Evolutionary conservation across 2,329 filamentous ascomycete species (phyloP).

Genomic region (Myriangium duriaei): DNA sequence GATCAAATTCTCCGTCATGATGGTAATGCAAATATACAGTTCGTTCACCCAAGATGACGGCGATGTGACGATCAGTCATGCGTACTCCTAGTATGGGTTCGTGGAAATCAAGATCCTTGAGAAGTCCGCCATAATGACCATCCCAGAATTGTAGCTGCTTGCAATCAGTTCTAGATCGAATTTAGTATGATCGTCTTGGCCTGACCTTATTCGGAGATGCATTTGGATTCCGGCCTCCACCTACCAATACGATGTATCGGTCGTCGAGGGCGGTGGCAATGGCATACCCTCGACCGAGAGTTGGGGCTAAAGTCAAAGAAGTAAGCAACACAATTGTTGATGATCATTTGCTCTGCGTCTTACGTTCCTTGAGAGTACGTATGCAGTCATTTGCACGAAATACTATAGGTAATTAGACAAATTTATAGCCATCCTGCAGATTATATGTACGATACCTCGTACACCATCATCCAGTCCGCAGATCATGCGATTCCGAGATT

Average conservation of each 20-base stretch:
- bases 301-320: constrained; percentile 6
- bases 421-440: not conserved
- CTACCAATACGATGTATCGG: constrained; percentile 69
- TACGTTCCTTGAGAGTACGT: constrained; percentile 18
- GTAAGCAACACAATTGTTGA: not conserved
- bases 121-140: constrained; percentile 61
- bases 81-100: constrained; percentile 71
- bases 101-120: constrained; percentile 66
- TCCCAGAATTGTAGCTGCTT: constrained; percentile 77
- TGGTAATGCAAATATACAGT: constrained; percentile 22
- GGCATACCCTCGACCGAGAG: constrained; percentile 16
- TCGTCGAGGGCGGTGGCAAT: constrained; percentile 23
- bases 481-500: constrained; percentile 71
- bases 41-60: constrained; percentile 50
- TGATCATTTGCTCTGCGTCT: constrained; percentile 9
- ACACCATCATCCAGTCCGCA: constrained; percentile 78
- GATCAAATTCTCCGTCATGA: constrained; percentile 42
- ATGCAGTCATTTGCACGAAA: constrained; percentile 25
- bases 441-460: constrained; percentile 30
- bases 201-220: constrained; percentile 73
- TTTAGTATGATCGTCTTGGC: constrained; percentile 21
- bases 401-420: constrained; percentile 5
- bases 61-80: constrained; percentile 61
- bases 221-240: constrained; percentile 73
- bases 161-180: constrained; percentile 19